Evolutionary conservation across 1,284 basidiomycete genomes (phyloP), one percentile per base, ranked within the genome.

Genomic region (Pseudozyma tsukubaensis): DNA sequence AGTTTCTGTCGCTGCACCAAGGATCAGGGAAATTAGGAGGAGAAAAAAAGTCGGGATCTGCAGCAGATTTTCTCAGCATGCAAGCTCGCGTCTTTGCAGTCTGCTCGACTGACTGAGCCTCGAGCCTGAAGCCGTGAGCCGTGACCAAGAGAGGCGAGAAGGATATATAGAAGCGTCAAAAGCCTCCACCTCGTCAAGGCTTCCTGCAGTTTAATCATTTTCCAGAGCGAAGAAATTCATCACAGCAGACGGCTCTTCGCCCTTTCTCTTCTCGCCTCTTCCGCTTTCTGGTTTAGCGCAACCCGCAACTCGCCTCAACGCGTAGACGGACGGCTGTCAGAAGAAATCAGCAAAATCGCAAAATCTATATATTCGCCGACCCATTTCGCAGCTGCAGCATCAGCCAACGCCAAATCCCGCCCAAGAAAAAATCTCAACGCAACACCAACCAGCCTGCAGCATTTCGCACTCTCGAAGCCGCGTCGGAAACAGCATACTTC

Each of bases 291-390:
- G n/a, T n/a, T n/a, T n/a, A n/a, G n/a, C n/a, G n/a, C n/a, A n/a
- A n/a, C n/a, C n/a, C n/a, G n/a, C n/a, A n/a, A n/a, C n/a, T n/a
- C n/a, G 18, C 43, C 8, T 11, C 29, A 51, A 61, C 59, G 59
- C 65, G 55, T 48, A 51, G 37, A 51, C n/a, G 52, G 56, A 21
- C 66, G 55, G 34, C 51, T 55, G 37, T 45, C 32, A 53, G 67
- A 59, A 65, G 19, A 34, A 58, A 44, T 16, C 18, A 34, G 43
- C 43, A n/a, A 48, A 49, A 49, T 49, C 24, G 50, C 50, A 56
- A 55, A 63, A 70, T 59, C 59, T 57, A 70, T 70, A 70, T 70
- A 60, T 64, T 70, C 60, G 61, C 67, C 57, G 60, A 29, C 40
- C 16, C 42, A 19, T 32, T 43, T 10, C 39, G 7, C 34, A 19